Conservation (phyloP, 495 filamentous ascomycete species). For the Penicillium dipodomyicola region DNA sequence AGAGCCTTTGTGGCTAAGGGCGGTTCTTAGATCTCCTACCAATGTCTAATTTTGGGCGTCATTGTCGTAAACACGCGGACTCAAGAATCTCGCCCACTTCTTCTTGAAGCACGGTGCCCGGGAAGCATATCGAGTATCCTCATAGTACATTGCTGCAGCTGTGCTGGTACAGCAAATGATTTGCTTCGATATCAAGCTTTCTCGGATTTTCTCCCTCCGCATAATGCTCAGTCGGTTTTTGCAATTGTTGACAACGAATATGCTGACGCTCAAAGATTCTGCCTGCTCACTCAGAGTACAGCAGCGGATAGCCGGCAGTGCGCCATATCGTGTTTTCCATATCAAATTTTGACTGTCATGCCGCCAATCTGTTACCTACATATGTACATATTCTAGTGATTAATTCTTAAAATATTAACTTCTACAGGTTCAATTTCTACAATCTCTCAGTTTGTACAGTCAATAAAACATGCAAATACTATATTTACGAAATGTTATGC, state of each 20-base stretch:
- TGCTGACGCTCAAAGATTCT: constrained; percentile 33
- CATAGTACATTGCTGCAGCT: constrained; percentile 61
- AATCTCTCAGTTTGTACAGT: too few relatives aligned
- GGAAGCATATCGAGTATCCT: constrained; percentile 46
- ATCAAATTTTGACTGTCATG: too few relatives aligned
- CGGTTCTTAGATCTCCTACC: constrained; percentile 65
- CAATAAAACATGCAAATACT: too few relatives aligned
- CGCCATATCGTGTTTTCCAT: too few relatives aligned
- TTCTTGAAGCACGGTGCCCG: constrained; percentile 55
- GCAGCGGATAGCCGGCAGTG: too few relatives aligned
- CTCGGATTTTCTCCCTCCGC: constrained; percentile 43
- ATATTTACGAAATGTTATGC: too few relatives aligned
- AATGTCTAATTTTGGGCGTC: constrained; percentile 60
- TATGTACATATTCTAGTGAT: too few relatives aligned
- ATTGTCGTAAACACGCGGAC: constrained; percentile 67
- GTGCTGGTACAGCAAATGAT: constrained; percentile 79
- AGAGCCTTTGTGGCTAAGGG: constrained; percentile 53
- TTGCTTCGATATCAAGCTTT: constrained; percentile 52
- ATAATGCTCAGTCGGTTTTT: constrained; percentile 40
- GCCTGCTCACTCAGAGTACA: constrained; percentile 46
- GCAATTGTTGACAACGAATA: constrained; percentile 39
- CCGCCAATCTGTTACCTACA: too few relatives aligned
- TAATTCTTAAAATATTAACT: too few relatives aligned
- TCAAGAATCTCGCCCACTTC: constrained; percentile 82
- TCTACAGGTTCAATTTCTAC: too few relatives aligned